Evolutionary conservation across 331 rosid genomes (phyloP), one percentile per base, ranked within the genome.

Genomic region (Cydonia oblonga): DNA sequence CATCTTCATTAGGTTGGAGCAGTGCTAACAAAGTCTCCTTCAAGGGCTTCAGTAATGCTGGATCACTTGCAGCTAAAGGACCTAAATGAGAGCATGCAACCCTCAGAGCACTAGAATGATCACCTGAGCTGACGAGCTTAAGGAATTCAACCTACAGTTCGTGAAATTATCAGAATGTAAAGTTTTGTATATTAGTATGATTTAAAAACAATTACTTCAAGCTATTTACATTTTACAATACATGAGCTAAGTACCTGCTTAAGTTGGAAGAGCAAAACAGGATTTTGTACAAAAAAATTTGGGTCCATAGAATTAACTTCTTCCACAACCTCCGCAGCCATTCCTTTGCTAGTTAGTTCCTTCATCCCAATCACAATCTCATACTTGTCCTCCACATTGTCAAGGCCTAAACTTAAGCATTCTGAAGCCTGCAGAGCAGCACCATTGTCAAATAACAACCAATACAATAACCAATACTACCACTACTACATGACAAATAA

Each of bases 71-170:
- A 33, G 97, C 97, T 58, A 95, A 84, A 66, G 96, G 97, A 73
- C 99, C 97, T 83, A 91, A 84, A 81, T 95, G 92, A 60, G 96
- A 79, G 82, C 88, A 90, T 51, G 99, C 99, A 70, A 95, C 96
- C 84, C 69, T 84, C 83, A 91, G 75, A 71, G 96, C 97, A 79
- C 89, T 78, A 76, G 89, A 83, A 84, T 85, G 82, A 77, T 95
- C 96, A 61, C 97, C 96, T 25, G 90, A 84, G 77, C 88, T 75
- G 72, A 91, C 99, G 79, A 91, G 80, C 90, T 90, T 95, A 64
- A 95, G 96, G 74, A 95, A 95, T 84, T 95, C 97, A 86, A 95
- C 97, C 99, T 95, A 83, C 9, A 85, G 53, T 65, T 73, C 71
- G 70, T 33, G 72, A 75, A 78, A 75, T 60, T 59, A 75, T 46